Evolutionary conservation across 805 yeast species (phyloP).

Genomic region (Starmerella asiatica): DNA sequence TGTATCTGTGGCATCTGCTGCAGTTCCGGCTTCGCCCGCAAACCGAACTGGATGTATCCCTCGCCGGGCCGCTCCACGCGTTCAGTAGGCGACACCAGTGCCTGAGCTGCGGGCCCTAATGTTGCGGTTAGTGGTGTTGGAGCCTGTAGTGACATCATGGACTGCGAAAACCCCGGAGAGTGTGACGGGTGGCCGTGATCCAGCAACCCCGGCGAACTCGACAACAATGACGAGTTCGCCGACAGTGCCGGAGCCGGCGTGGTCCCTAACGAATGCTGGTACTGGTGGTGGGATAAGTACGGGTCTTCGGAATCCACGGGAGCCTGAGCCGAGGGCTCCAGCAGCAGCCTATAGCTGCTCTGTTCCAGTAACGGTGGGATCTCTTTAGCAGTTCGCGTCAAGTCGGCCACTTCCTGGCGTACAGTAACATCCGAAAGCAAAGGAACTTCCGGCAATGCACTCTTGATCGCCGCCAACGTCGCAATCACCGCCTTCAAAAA

Average conservation of each 20-base stretch:
- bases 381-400: constrained; percentile 84
- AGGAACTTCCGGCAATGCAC: constrained; percentile 69
- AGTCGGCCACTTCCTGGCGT: constrained; percentile 53
- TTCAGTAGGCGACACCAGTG: constrained; percentile 21
- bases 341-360: constrained; percentile 34
- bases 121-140: constrained; percentile 32
- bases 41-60: constrained; percentile 11
- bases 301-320: constrained; percentile 1
- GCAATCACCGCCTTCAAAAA: constrained; percentile 73
- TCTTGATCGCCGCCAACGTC: constrained; percentile 70
- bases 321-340: constrained; percentile 9
- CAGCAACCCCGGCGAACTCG: not conserved
- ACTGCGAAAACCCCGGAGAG: not conserved
- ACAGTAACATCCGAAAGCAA: constrained; percentile 57
- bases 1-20: not conserved
- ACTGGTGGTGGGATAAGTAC: not conserved
- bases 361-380: constrained; percentile 73
- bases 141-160: constrained; percentile 18
- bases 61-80: constrained; percentile 11
- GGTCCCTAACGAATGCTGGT: not conserved
- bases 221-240: not conserved
- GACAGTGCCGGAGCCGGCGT: not conserved
- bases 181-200: not conserved
- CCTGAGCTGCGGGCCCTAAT: constrained; percentile 31
- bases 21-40: not conserved